phyloP scores from a whole-genome alignment of 2,329 filamentous ascomycete species.

The Podosphaera fusca region DNA sequence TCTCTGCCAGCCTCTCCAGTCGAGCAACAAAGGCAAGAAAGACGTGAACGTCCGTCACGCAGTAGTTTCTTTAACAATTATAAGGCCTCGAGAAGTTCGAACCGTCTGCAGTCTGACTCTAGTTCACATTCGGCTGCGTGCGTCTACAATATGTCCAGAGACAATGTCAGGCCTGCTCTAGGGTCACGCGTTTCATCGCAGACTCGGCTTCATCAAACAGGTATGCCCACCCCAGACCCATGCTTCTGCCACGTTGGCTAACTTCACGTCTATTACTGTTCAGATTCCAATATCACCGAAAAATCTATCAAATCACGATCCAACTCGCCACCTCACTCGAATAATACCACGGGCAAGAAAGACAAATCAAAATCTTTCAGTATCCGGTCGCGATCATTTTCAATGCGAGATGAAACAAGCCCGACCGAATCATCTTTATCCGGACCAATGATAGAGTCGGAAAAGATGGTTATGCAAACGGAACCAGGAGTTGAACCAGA shows the following conservation, averaged over 20 bases:
- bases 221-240: conserved; percentile 12
- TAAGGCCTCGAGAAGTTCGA: conserved; percentile 23
- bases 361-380: conserved; percentile 16
- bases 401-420: conserved; percentile 20
- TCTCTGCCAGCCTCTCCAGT: conserved; percentile 5
- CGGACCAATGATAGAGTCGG: conserved; percentile 12
- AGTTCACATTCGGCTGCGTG: conserved; percentile 15
- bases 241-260: conserved; percentile 1
- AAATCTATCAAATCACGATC: conserved; percentile 12
- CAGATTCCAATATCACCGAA: conserved; percentile 10
- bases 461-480: conserved; percentile 15
- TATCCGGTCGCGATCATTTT: conserved; percentile 20
- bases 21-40: conserved; percentile 6
- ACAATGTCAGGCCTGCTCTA: conserved; percentile 13
- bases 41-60: conserved; percentile 9
- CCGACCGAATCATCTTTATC: conserved; percentile 9
- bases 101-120: conserved; percentile 18
- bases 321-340: conserved; percentile 8
- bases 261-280: background rate
- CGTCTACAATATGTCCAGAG: conserved; percentile 16
- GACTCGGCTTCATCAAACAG: conserved; percentile 12
- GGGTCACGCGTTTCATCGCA: conserved; percentile 12
- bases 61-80: conserved; percentile 24
- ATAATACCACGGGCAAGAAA: conserved; percentile 10
- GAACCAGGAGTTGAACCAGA: conserved; percentile 30